Evolutionary conservation across 768 basidiomycete genomes (phyloP).

Genomic region (Kwoniella sp.): DNA sequence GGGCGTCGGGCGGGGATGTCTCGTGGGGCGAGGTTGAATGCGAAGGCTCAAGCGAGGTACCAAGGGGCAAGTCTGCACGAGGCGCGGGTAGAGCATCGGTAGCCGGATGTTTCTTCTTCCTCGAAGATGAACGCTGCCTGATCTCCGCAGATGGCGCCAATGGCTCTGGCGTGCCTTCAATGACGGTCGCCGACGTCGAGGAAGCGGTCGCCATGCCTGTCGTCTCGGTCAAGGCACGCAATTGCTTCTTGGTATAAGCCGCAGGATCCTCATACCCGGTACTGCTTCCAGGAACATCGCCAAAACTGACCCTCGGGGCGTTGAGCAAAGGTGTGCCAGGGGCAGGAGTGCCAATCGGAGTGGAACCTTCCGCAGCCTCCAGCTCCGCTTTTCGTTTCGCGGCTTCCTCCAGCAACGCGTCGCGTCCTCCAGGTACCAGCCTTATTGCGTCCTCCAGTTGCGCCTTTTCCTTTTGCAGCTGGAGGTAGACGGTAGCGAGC

Average conservation of each 20-base stretch:
- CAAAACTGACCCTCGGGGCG: slow-evolving; percentile 1
- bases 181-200: neutral
- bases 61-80: slow-evolving; percentile 29
- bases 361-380: slow-evolving; percentile 28
- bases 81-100: slow-evolving; percentile 31
- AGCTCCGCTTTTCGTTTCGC: slow-evolving; percentile 16
- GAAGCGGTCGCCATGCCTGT: neutral
- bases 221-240: slow-evolving; percentile 11
- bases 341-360: slow-evolving; percentile 25
- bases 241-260: slow-evolving; percentile 9
- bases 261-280: slow-evolving; percentile 27
- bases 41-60: slow-evolving; percentile 47
- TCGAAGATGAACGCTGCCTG: slow-evolving; percentile 1
- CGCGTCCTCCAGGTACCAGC: slow-evolving; percentile 34
- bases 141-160: slow-evolving; percentile 12
- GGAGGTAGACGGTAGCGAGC: slow-evolving; percentile 55
- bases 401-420: slow-evolving; percentile 30
- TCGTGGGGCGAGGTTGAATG: slow-evolving; percentile 33
- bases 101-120: slow-evolving; percentile 13
- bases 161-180: slow-evolving; percentile 6
- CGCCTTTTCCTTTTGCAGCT: slow-evolving; percentile 53
- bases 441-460: slow-evolving; percentile 38
- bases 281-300: neutral
- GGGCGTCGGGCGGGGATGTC: slow-evolving; percentile 50
- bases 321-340: slow-evolving; percentile 9